These are phyloP conservation scores for Alternaria triticina DNA, from an alignment of 2,329 filamentous ascomycete species.

Conservation along the genomic window DNA sequence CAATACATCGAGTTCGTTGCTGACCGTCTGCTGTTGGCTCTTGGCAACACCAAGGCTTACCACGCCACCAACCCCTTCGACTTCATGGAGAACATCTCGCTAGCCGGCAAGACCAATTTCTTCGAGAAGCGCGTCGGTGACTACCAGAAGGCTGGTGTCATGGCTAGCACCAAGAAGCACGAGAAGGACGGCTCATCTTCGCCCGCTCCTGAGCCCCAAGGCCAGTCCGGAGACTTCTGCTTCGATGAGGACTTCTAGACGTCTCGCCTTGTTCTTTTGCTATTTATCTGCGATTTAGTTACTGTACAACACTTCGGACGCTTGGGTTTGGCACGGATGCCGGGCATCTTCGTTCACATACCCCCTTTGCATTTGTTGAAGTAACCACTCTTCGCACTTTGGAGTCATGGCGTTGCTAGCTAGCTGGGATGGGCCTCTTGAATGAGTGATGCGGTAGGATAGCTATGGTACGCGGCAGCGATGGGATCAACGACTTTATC, in stretches of 20 bases:
- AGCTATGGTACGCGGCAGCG: conserved; percentile 11
- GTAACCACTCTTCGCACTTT: conserved; percentile 33
- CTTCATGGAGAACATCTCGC: conserved; percentile 99
- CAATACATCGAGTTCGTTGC: conserved; percentile 99
- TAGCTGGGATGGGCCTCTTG: conserved; percentile 6
- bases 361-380: conserved; percentile 41
- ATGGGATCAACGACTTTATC: conserved; percentile 18
- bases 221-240: conserved; percentile 74
- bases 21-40: conserved; percentile 88
- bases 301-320: conserved; percentile 31
- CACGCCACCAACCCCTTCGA: conserved; percentile 95
- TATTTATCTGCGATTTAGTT: conserved; percentile 28
- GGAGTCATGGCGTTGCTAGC: conserved; percentile 21
- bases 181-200: conserved; percentile 57
- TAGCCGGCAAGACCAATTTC: conserved; percentile 99
- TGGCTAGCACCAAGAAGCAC: conserved; percentile 83
- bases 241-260: conserved; percentile 97
- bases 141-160: conserved; percentile 99
- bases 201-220: conserved; percentile 54
- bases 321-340: conserved; percentile 23
- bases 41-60: conserved; percentile 95
- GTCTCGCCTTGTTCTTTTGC: conserved; percentile 20
- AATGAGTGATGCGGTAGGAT: conserved; percentile 18
- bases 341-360: conserved; percentile 33
- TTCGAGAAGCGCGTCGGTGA: conserved; percentile 99